These are phyloP conservation scores for Trichoderma arundinaceum DNA, from an alignment of 2,329 filamentous ascomycete species.

Conservation along the genomic window DNA sequence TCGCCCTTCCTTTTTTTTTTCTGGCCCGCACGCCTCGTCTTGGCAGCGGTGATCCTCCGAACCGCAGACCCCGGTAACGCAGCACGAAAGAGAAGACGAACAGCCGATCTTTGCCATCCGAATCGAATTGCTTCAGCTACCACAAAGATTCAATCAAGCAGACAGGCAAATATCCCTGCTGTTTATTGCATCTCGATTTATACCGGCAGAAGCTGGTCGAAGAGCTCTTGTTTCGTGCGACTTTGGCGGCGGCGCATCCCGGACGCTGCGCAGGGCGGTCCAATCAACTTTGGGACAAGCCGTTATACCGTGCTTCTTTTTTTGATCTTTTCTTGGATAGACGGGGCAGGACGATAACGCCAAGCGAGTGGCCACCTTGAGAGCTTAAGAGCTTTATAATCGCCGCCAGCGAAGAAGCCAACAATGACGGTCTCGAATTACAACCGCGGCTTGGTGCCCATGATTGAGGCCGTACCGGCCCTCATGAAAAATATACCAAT, in stretches of 20 bases:
- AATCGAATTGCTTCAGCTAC: neutral
- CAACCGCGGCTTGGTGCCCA: conserved; percentile 19
- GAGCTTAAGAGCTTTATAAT: neutral
- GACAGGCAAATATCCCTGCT: neutral
- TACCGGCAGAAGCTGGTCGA: neutral
- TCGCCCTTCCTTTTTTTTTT: neutral
- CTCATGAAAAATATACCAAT: neutral
- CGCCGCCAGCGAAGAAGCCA: conserved; percentile 1
- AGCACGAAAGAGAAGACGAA: neutral
- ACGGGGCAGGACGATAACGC: neutral
- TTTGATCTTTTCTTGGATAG: neutral
- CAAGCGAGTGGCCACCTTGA: neutral
- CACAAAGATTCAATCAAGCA: neutral
- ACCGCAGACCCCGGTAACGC: conserved; percentile 12
- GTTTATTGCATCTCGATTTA: neutral
- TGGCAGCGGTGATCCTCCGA: conserved; percentile 16
- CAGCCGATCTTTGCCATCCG: neutral
- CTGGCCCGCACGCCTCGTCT: conserved; percentile 14
- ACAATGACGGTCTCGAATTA: conserved; percentile 5
- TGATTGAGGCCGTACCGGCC: conserved; percentile 14
- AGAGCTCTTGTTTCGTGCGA: neutral
- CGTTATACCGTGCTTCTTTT: neutral
- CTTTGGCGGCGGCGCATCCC: neutral
- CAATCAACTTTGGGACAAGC: neutral
- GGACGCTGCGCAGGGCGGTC: conserved; percentile 5